Conservation (phyloP, 1,284 basidiomycete species). For the Kwoniella shivajii region DNA sequence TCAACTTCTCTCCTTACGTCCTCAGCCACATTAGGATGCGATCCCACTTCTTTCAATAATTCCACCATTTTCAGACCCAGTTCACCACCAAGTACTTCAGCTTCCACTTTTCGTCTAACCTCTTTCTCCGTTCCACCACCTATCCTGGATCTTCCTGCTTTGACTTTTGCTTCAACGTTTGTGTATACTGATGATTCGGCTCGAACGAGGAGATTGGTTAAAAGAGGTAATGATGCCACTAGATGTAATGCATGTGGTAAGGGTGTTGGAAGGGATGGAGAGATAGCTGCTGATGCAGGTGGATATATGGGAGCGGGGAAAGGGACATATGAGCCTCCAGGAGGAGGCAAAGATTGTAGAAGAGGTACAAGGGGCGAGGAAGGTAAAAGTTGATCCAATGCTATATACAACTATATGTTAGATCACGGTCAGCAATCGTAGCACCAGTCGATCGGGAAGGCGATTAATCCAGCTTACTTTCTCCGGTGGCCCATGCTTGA, state of each 20-base stretch:
- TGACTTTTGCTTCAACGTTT: constrained; percentile 63
- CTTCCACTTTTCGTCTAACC: constrained; percentile 62
- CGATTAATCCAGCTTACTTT: constrained; percentile 57
- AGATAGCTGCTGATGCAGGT: constrained; percentile 62
- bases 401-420: constrained; percentile 63
- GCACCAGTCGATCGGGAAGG: not conserved
- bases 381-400: constrained; percentile 72
- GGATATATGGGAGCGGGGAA: constrained; percentile 59
- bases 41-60: constrained; percentile 39
- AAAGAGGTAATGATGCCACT: constrained; percentile 56
- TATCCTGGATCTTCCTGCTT: constrained; percentile 73
- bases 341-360: constrained; percentile 69
- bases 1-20: constrained; percentile 43
- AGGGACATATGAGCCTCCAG: constrained; percentile 43
- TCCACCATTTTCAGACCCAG: constrained; percentile 42
- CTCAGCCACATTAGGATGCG: constrained; percentile 42
- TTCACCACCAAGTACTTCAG: constrained; percentile 50
- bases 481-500: constrained; percentile 63
- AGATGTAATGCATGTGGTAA: constrained; percentile 54
- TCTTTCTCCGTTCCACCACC: constrained; percentile 67
- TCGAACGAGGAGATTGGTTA: constrained; percentile 51
- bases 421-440: not conserved
- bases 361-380: constrained; percentile 68
- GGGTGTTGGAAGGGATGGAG: constrained; percentile 52
- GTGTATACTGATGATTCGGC: constrained; percentile 69